Conservation (phyloP, 495 filamentous ascomycete species). For the Jackrogersella minutella region DNA sequence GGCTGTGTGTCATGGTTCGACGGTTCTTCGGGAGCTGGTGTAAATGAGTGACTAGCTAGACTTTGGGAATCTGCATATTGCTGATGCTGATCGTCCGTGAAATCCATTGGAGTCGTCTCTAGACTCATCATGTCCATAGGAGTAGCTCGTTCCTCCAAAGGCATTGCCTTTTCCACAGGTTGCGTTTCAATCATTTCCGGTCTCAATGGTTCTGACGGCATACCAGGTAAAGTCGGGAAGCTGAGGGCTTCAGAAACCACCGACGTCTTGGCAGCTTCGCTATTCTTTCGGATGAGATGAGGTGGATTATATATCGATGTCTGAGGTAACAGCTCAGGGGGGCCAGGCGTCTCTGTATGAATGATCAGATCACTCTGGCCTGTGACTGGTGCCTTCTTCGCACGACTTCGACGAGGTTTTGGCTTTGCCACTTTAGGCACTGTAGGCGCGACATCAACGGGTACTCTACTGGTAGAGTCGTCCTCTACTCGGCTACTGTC, state of each 20-base stretch:
- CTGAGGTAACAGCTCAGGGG: conserved; percentile 55
- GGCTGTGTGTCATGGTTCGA: conserved; percentile 5
- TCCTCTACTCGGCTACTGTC: conserved; percentile 65
- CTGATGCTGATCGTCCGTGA: conserved; percentile 19
- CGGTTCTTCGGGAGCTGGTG: conserved; percentile 1
- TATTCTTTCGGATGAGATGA: conserved; percentile 35
- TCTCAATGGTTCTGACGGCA: conserved; percentile 9
- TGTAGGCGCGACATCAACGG: conserved; percentile 34
- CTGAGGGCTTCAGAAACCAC: conserved; percentile 49
- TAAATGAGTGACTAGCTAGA: conserved; percentile 13
- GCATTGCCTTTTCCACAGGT: conserved; percentile 1
- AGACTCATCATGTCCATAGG: conserved; percentile 49
- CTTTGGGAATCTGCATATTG: conserved; percentile 11
- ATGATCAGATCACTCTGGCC: conserved; percentile 45
- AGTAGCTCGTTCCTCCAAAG: conserved; percentile 30
- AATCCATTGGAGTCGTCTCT: conserved; percentile 46
- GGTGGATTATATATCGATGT: conserved; percentile 55
- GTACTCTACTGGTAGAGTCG: conserved; percentile 47
- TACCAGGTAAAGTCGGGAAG: conserved; percentile 2
- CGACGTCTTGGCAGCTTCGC: conserved; percentile 28
- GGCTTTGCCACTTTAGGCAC: conserved; percentile 34
- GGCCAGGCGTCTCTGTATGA: conserved; percentile 52
- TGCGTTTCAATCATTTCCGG: conserved; percentile 1
- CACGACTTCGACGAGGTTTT: conserved; percentile 47
- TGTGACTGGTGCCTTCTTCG: conserved; percentile 42